Base-by-base conservation (phyloP, 164 flowering plant genomes). In the Magnolia sinica region DNA sequence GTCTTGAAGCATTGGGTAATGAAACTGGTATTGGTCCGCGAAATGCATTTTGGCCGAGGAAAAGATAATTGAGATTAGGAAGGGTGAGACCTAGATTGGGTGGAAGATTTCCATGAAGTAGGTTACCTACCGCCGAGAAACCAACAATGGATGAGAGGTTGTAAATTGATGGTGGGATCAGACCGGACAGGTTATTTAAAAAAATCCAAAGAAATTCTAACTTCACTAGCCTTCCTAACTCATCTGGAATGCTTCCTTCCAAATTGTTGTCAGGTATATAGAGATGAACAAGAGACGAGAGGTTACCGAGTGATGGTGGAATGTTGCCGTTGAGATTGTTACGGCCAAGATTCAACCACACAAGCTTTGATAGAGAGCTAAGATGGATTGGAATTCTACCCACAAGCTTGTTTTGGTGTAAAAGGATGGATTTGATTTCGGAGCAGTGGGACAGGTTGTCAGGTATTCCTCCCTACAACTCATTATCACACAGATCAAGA, bases 1-100 rank as follows among this genome's bases (percentile, higher is more conserved):
- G 83, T 0, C 49, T n/a, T 1, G 87, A 82, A 50, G 80, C 82
- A 78, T 84, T 84, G 1, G 85, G 66, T 14, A 84, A 45, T 11
- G 87, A 82, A 5, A 6, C 67, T 1, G 87, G 88, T 23, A 86
- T 69, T 1, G 73, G 4, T 16, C 85, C 85, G 0, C 74, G 72
- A 52, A 83, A 78, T 0, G 37, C 10, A 70, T 83, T 85, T 1
- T 2, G 76, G 7, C 68, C 77, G 0, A 70, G 69, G 50, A 23
- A 50, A 72, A 84, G 76, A 2, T 19, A 1, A 1, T 49, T 31
- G 11, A 75, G 20, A 14, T 68, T 68, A 7, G 71, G 71, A 37
- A 37, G 71, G 20, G 71, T 29, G 50, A 68, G 50, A n/a, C 71
- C 71, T 1, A 68, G 6, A 27, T 68, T 49, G 22, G 71, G 49